These are phyloP conservation scores for Scenedesmus sp. DNA, from an alignment of 163 green algal species.

Conservation along the genomic window DNA sequence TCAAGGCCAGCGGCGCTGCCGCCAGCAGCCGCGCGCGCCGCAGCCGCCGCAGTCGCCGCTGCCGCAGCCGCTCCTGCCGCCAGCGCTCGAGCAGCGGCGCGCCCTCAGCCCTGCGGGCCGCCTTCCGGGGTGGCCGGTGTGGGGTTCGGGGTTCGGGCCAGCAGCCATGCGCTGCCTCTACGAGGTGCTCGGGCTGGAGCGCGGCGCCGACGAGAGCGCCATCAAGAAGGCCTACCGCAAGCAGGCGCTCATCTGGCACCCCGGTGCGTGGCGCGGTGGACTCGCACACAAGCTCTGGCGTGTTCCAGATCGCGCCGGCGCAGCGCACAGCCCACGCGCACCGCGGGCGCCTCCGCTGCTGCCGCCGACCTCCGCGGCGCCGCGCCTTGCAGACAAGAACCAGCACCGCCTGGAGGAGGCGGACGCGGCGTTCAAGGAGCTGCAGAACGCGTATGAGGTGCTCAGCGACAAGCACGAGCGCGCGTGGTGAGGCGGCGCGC, in stretches of 20 bases:
- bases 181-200: conserved; percentile 79
- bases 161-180: conserved; percentile 86
- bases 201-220: conserved; percentile 68
- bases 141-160: too few relatives aligned
- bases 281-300: too few relatives aligned
- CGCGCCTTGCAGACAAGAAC: conserved; percentile 88
- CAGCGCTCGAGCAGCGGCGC: too few relatives aligned
- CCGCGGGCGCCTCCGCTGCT: background rate
- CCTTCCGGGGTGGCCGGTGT: too few relatives aligned
- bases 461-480: conserved; percentile 93
- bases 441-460: conserved; percentile 96
- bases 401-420: conserved; percentile 76
- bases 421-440: conserved; percentile 87
- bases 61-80: too few relatives aligned
- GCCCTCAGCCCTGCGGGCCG: too few relatives aligned
- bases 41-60: too few relatives aligned
- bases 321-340: background rate
- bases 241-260: conserved; percentile 89
- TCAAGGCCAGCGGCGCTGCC: too few relatives aligned
- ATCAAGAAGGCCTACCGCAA: conserved; percentile 92
- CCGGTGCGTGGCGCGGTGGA: too few relatives aligned
- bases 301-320: background rate
- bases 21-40: too few relatives aligned
- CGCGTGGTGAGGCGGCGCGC: conserved; percentile 76
- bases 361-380: background rate